Evolutionary conservation across 306 rosid genomes (phyloP), one percentile per base, ranked within the genome.

Genomic region (Trifolium pratense): DNA sequence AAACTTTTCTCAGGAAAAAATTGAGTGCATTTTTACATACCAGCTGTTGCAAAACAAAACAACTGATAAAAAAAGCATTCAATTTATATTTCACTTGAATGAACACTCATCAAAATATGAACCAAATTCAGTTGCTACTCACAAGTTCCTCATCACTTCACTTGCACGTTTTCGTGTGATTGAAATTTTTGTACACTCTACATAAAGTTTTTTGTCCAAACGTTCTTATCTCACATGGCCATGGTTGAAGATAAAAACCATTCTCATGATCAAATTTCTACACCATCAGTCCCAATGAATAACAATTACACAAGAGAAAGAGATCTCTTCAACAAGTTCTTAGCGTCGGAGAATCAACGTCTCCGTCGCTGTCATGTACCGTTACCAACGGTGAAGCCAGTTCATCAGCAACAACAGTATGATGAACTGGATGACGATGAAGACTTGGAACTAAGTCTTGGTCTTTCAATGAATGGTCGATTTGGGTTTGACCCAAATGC

Each of bases 401-500:
- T 49, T 11, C 9, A 21, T 21, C 32, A 9, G 4, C 29, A 51
- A 9, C 32, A 12, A 1, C 63, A 26, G 0, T 2, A 21, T 12
- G 48, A n/a, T 0, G 46, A 36, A 32, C 9, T 8, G 1, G 23
- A 9, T 5, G 17, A 6, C 5, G 65, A 81, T 23, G 91, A 81
- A 29, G 94, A 84, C 40, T 31, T 85, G 0, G 96, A 88, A 83
- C 80, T 90, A 11, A 87, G 86, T 59, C 87, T 92, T 0, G 96
- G 92, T 5, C 92, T 92, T n/a, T 92, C 98, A 4, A 48, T 79
- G 79, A 90, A 92, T 21, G 98, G 98, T 40, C 80, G 91, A 53
- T 90, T 92, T 5, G 98, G 98, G 61, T 78, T 84, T 6, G 94
- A 92, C 91, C 98, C 92, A 0, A 81, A 80, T 39, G 86, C 89